Evolutionary conservation across 441 rosid species (phyloP).

Genomic region (Corymbia citriodora): DNA sequence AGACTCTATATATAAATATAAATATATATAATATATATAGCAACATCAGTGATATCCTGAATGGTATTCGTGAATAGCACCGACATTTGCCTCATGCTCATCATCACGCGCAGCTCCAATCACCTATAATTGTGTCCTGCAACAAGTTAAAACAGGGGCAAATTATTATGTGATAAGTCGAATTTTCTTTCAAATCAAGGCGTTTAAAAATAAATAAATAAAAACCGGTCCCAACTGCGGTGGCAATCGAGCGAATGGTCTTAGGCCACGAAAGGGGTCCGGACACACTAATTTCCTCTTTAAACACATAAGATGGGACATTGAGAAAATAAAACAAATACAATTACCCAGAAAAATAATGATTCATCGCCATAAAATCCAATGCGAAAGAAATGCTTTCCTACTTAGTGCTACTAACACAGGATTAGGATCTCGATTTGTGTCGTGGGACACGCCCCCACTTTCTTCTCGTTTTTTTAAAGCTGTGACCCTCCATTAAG

Average conservation of each 20-base stretch:
- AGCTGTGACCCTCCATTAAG: background rate
- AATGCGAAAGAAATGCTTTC: background rate
- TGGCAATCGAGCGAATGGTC: background rate
- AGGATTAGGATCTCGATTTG: background rate
- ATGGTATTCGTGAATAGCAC: background rate
- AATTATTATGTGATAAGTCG: background rate
- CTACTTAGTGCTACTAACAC: background rate
- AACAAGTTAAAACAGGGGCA: background rate
- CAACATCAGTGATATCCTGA: background rate
- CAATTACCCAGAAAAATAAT: background rate
- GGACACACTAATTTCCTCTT: background rate
- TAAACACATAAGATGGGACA: background rate
- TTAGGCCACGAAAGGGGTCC: background rate
- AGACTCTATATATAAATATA: background rate
- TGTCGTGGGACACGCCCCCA: background rate
- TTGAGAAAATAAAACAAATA: background rate
- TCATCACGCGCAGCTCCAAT: background rate
- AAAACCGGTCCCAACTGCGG: background rate
- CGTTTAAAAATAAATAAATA: background rate
- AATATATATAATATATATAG: background rate
- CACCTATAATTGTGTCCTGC: background rate
- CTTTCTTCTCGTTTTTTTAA: background rate
- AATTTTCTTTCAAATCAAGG: background rate
- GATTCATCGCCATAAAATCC: background rate
- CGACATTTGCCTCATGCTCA: background rate